Conservation (phyloP, 2,329 filamentous ascomycete species). For the Beauveria pseudobassiana region DNA sequence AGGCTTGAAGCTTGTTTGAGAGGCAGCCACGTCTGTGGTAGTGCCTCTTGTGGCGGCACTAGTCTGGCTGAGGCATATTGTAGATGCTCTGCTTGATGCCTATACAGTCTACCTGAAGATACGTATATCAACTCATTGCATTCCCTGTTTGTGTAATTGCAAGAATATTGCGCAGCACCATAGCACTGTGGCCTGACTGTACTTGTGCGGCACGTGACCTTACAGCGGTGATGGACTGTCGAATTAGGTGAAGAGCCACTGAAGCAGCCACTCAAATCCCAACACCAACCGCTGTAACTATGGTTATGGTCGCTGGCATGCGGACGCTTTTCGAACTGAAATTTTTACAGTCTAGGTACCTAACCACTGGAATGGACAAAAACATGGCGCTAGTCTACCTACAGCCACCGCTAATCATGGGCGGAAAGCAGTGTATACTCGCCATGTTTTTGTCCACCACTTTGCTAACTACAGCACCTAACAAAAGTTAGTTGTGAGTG, state of each 20-base stretch:
- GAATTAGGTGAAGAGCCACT: not conserved
- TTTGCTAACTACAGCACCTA: too few relatives aligned
- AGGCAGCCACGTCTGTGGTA: constrained; percentile 1
- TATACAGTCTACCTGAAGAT: not conserved
- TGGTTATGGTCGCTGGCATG: too few relatives aligned
- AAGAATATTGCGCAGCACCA: not conserved
- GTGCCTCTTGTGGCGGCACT: not conserved
- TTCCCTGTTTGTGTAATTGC: not conserved
- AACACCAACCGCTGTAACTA: too few relatives aligned
- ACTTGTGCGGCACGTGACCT: not conserved
- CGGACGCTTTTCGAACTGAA: not conserved
- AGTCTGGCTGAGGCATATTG: not conserved
- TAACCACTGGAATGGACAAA: too few relatives aligned
- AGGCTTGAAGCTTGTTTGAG: not conserved
- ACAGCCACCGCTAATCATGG: too few relatives aligned
- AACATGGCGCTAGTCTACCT: too few relatives aligned
- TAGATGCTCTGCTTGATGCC: not conserved
- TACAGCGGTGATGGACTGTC: not conserved
- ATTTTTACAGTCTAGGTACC: not conserved
- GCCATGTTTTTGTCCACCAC: too few relatives aligned
- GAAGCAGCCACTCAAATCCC: not conserved
- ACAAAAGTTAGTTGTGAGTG: too few relatives aligned
- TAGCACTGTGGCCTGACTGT: not conserved
- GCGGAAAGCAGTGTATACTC: too few relatives aligned
- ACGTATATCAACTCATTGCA: not conserved